Percentiles rank a stretch among this genome's conserved stretches.
These are phyloP conservation scores for Eucalyptus microcorys DNA, from an alignment of 345 rosid species.

Conservation along the genomic window DNA sequence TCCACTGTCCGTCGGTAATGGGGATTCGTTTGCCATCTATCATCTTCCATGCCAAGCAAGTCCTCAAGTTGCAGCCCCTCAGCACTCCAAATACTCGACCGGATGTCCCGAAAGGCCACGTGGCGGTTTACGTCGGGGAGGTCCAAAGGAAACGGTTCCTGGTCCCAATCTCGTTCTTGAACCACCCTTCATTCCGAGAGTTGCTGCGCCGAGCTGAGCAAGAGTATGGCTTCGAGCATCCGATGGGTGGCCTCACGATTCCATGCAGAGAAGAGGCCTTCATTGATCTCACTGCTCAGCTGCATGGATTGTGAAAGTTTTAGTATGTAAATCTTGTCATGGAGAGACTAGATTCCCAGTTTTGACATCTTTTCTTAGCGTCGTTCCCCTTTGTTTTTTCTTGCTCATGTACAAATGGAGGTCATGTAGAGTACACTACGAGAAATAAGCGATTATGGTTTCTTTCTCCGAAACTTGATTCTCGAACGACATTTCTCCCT, in stretches of 20 bases:
- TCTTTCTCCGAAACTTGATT: not conserved
- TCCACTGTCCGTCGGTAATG: not conserved
- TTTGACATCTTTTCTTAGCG: not conserved
- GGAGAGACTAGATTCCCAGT: not conserved
- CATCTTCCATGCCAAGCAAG: slow-evolving; percentile 9
- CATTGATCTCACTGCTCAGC: slow-evolving; percentile 10
- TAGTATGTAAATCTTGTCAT: not conserved
- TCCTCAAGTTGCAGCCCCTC: not conserved
- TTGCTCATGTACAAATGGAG: not conserved
- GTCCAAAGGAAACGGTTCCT: slow-evolving; percentile 15
- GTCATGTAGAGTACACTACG: not conserved
- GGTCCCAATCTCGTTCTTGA: slow-evolving; percentile 29
- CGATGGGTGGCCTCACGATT: slow-evolving; percentile 39
- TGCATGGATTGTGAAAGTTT: not conserved
- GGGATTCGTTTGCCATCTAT: slow-evolving; percentile 12
- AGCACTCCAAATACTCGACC: not conserved
- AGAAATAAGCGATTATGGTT: not conserved
- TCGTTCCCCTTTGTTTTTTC: not conserved
- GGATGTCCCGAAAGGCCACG: slow-evolving; percentile 26
- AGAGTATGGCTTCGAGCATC: slow-evolving; percentile 30
- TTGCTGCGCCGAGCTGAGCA: slow-evolving; percentile 20
- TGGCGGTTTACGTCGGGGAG: slow-evolving; percentile 36
- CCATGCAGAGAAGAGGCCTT: slow-evolving; percentile 30
- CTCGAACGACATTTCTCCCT: not conserved
- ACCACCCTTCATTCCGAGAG: slow-evolving; percentile 22